These are phyloP conservation scores for Chaetoceros tenuissimus DNA, from an alignment of 108 stramenopile genomes.

Conservation along the genomic window DNA sequence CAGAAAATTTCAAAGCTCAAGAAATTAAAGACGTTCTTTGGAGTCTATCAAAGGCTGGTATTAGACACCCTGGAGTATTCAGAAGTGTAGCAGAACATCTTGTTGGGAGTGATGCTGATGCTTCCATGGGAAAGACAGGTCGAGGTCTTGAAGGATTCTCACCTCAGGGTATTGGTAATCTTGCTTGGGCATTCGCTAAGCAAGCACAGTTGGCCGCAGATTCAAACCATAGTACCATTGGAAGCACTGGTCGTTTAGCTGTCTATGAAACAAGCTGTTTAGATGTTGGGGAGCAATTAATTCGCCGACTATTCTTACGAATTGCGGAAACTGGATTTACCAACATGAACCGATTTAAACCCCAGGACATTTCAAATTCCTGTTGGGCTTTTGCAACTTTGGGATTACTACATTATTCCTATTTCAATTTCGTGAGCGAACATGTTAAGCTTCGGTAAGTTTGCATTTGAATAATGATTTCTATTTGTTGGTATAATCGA, in stretches of 20 bases:
- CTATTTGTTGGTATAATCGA: no score
- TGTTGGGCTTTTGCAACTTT: conserved; percentile 66
- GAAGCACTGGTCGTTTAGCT: conserved; percentile 48
- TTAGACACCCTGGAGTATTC: conserved; percentile 68
- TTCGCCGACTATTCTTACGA: conserved; percentile 41
- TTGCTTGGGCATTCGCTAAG: conserved; percentile 52
- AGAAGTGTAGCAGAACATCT: conserved; percentile 53
- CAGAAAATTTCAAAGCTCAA: conserved; percentile 69
- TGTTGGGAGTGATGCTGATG: conserved; percentile 22
- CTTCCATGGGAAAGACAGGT: conserved; percentile 2
- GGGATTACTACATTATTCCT: conserved; percentile 52
- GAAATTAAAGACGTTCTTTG: conserved; percentile 76
- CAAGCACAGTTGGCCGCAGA: conserved; percentile 67
- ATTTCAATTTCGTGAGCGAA: conserved; percentile 32
- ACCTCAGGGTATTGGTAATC: conserved; percentile 63
- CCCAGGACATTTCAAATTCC: conserved; percentile 66
- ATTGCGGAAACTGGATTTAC: conserved; percentile 45
- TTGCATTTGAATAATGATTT: conserved; percentile 12
- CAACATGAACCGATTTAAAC: conserved; percentile 33
- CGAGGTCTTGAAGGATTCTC: conserved; percentile 59
- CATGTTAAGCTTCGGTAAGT: conserved; percentile 21
- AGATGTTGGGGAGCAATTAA: conserved; percentile 61
- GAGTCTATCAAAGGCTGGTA: conserved; percentile 48
- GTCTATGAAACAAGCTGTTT: conserved; percentile 58
- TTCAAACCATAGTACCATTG: conserved; percentile 28